A percentile compares a stretch with the other conserved stretches of the same genome.
phyloP scores from a whole-genome alignment of 73 alveolate genomes.

The Paramecium sonneborni region DNA sequence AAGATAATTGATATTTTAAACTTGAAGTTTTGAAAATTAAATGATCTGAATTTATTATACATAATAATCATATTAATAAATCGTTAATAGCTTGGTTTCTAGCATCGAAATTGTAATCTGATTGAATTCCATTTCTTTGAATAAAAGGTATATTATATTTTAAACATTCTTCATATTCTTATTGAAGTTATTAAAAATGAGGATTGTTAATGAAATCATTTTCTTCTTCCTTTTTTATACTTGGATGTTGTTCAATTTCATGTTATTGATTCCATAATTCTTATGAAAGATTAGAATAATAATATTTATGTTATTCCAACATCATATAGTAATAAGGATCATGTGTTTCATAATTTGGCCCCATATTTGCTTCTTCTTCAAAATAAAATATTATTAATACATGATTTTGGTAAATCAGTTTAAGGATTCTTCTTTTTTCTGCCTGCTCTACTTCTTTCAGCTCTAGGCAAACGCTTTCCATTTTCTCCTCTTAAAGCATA shows the following conservation, averaged over 20 bases:
- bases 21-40: neutral
- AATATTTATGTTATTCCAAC: neutral
- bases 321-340: neutral
- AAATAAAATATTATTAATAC: neutral
- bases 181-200: neutral
- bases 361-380: neutral
- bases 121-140: neutral
- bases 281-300: neutral
- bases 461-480: constrained; percentile 38
- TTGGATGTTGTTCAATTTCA: neutral
- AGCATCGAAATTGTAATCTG: neutral
- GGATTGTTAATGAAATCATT: neutral
- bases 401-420: constrained; percentile 17
- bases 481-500: constrained; percentile 54
- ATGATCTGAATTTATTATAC: constrained; percentile 6
- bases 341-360: neutral
- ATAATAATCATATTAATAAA: neutral
- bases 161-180: constrained; percentile 7
- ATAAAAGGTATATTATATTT: neutral
- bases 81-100: neutral
- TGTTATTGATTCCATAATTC: neutral
- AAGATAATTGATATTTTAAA: neutral
- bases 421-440: constrained; percentile 43
- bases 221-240: constrained; percentile 18
- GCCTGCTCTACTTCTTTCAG: constrained; percentile 60